Evolutionary conservation across 1,284 basidiomycete species (phyloP), one percentile per base, ranked within the genome.

Genomic region (Peniophora sp.): DNA sequence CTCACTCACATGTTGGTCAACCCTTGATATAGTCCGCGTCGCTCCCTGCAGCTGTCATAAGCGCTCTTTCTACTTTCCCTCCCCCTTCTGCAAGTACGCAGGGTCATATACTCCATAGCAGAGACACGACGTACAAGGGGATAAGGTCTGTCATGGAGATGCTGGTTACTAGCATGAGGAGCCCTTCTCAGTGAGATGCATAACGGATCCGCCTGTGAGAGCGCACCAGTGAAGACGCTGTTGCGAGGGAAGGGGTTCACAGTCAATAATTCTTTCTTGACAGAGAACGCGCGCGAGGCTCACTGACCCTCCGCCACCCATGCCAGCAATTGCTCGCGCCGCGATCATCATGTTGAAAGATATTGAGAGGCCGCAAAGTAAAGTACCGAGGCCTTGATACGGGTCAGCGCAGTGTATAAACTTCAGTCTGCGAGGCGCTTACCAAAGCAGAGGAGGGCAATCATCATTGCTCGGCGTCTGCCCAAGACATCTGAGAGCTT

Each of bases 21-120:
- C 50, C 92, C 92, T 68, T 95, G 92, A 64, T 92, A 94, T 35
- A 95, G 69, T 3, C 92, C 92, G 56, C 92, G 78, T 54, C 90
- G 83, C 61, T 88, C 87, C 58, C 91, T 92, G 54, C n/a, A 36
- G 34, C 34, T n/a, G 34, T 36, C 34, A 36, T 36, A 36, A n/a
- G n/a, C n/a, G n/a, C n/a, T n/a, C n/a, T n/a, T n/a, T n/a, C n/a
- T n/a, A n/a, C n/a, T n/a, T n/a, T n/a, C n/a, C n/a, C n/a, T n/a
- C n/a, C n/a, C n/a, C n/a, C n/a, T n/a, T n/a, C n/a, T n/a, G n/a
- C n/a, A n/a, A n/a, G n/a, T n/a, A n/a, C n/a, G n/a, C n/a, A n/a
- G n/a, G n/a, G n/a, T n/a, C n/a, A n/a, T n/a, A n/a, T n/a, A n/a
- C n/a, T 10, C 34, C 34, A 36, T 10, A 36, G n/a, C 34, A n/a